Evolutionary conservation across 2,329 filamentous ascomycete genomes (phyloP), one percentile per base, ranked within the genome.

Genomic region (Xylaria multiplex): DNA sequence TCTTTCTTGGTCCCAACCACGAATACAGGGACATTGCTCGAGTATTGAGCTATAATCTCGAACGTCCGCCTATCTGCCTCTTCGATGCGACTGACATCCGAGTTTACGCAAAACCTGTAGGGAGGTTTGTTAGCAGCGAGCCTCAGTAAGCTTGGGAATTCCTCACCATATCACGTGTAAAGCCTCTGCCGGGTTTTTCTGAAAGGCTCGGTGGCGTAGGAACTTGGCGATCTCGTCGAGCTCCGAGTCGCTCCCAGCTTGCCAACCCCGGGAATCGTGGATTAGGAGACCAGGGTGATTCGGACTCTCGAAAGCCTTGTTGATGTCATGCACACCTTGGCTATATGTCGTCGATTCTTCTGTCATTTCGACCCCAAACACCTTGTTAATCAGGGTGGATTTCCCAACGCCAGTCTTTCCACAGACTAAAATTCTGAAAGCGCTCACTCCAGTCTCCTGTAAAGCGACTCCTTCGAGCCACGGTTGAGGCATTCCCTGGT

Each of bases 1-100:
- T 66, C 64, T 50, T 66, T 66, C 60, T 66, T 66, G n/a, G 64
- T 66, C 14, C 64, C 64, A 19, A 66, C 43, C 7, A 66, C 49
- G 9, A 66, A 64, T 6, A 66, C 64, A 2, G 64, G 64, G 1
- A 66, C 64, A 13, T 49, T 27, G 45, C 64, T 66, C 2, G 64
- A 66, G n/a, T 63, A 52, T 37, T 57, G 55, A 27, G 64, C 42
- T 49, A 66, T 66, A 11, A 30, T 66, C 30, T 66, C 32, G 6
- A 66, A 64, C 7, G 64, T 66, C 8, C 64, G 64, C 40, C 37
- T 63, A 42, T 66, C 64, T 11, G 64, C 64, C 22, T 66, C 64
- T n/a, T 66, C 64, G 22, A 66, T 66, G n/a, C 64, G 64, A 13
- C 64, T 66, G 3, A 66, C 64, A 14, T 66, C 64, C 2, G 64